These are phyloP conservation scores for Fibroporia radiculosa DNA, from an alignment of 768 basidiomycete species.

Conservation along the genomic window DNA sequence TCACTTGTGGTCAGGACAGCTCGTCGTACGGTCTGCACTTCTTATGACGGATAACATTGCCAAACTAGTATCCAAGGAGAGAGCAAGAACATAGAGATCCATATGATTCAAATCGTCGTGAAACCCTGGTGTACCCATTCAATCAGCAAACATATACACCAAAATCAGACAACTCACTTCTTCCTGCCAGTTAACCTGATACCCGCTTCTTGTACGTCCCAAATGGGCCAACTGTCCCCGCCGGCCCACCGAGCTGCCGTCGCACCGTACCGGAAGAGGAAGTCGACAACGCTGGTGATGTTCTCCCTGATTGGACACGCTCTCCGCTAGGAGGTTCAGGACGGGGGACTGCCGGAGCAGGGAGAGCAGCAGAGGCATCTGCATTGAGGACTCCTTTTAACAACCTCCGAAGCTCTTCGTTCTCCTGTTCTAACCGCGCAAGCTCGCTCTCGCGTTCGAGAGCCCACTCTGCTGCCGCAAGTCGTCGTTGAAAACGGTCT, in stretches of 20 bases:
- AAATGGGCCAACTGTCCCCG: slow-evolving; percentile 34
- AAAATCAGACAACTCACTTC: too few species aligned
- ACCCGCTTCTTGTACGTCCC: slow-evolving; percentile 31
- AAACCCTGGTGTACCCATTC: too few species aligned
- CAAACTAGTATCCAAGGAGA: too few species aligned
- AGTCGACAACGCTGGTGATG: slow-evolving; percentile 2
- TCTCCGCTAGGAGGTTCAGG: slow-evolving; percentile 5
- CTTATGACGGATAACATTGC: too few species aligned
- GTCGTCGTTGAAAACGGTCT: slow-evolving; percentile 23
- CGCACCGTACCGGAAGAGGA: slow-evolving; percentile 14
- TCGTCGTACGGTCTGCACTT: too few species aligned
- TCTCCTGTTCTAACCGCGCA: slow-evolving; percentile 80
- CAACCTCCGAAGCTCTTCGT: slow-evolving; percentile 70
- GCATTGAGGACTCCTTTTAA: slow-evolving; percentile 23
- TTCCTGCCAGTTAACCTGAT: background rate
- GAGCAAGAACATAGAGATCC: too few species aligned
- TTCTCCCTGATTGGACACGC: slow-evolving; percentile 3
- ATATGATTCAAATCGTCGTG: too few species aligned
- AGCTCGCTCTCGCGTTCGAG: slow-evolving; percentile 91
- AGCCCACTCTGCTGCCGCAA: slow-evolving; percentile 56
- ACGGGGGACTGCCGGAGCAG: background rate
- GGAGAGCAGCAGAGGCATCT: background rate
- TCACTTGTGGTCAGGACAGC: too few species aligned
- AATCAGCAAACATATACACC: too few species aligned
- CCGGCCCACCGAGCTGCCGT: slow-evolving; percentile 23